Evolutionary conservation across 2,329 filamentous ascomycete species (phyloP).

Genomic region (Elsinoe ampelina): DNA sequence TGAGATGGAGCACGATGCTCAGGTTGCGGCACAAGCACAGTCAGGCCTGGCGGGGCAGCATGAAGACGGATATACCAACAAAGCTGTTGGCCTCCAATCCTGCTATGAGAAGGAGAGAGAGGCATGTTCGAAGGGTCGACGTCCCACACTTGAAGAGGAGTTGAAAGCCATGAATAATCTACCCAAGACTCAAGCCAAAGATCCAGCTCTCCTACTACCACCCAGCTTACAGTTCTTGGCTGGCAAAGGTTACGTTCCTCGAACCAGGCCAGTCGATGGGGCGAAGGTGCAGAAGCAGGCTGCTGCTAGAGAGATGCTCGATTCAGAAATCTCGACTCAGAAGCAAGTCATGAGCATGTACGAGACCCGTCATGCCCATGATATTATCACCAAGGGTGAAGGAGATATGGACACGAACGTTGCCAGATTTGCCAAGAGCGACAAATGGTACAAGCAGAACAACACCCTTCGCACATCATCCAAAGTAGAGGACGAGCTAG

Average conservation of each 20-base stretch:
- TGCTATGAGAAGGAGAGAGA: constrained; percentile 39
- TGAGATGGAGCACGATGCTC: constrained; percentile 13
- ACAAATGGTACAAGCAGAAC: constrained; percentile 31
- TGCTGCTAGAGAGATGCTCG: constrained; percentile 7
- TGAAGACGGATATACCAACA: constrained; percentile 15
- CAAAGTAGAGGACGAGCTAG: neutral
- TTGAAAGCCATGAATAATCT: neutral
- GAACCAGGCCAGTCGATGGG: neutral
- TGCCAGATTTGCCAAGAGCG: constrained; percentile 26
- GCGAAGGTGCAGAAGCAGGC: neutral
- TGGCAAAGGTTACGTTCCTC: neutral
- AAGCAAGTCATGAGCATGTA: constrained; percentile 5
- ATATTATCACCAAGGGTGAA: constrained; percentile 24
- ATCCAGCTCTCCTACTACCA: neutral
- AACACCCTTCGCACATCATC: constrained; percentile 13
- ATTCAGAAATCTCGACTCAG: constrained; percentile 1
- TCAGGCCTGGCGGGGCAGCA: constrained; percentile 1
- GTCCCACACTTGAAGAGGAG: constrained; percentile 10
- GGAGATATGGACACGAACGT: constrained; percentile 31
- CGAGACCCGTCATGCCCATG: neutral
- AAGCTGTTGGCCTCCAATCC: constrained; percentile 41
- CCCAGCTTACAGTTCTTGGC: neutral
- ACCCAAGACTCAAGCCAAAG: neutral
- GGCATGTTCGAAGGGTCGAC: neutral
- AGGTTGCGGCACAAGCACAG: neutral